These are phyloP conservation scores for Cercospora berteroae DNA, from an alignment of 2,329 filamentous ascomycete species.

Conservation along the genomic window DNA sequence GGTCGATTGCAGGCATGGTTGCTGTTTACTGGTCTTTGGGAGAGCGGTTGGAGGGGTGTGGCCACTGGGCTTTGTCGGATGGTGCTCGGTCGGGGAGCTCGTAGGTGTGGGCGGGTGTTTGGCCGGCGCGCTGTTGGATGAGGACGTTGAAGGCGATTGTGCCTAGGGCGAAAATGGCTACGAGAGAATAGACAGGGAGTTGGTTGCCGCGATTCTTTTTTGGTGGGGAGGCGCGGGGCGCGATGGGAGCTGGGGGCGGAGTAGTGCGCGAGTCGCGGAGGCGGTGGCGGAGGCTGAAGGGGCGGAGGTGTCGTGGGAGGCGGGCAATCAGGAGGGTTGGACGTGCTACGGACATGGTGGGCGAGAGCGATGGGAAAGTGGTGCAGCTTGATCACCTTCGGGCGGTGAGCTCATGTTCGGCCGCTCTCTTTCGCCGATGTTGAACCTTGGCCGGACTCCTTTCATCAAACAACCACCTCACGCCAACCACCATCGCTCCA, in stretches of 20 bases:
- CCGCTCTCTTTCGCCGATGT: neutral
- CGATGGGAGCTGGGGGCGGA: constrained; percentile 14
- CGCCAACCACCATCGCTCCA: neutral
- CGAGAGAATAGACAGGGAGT: constrained; percentile 48
- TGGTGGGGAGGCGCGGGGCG: constrained; percentile 16
- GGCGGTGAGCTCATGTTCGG: constrained; percentile 3
- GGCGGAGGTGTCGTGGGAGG: neutral
- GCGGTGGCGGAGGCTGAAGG: neutral
- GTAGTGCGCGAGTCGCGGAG: constrained; percentile 1
- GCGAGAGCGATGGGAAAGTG: neutral
- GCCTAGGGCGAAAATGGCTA: constrained; percentile 49
- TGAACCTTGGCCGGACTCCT: neutral
- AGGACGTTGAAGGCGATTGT: constrained; percentile 49
- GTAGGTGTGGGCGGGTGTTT: constrained; percentile 31
- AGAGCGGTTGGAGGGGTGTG: constrained; percentile 31
- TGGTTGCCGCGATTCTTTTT: constrained; percentile 24
- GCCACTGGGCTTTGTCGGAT: constrained; percentile 31
- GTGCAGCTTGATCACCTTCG: neutral
- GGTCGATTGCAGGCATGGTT: constrained; percentile 54
- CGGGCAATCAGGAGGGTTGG: constrained; percentile 1
- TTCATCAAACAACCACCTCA: neutral
- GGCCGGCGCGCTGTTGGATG: constrained; percentile 43
- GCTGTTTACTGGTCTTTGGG: constrained; percentile 38
- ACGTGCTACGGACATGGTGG: constrained; percentile 3
- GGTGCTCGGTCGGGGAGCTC: constrained; percentile 32